These are phyloP conservation scores for Trichoderma sp. DNA, from an alignment of 2,329 filamentous ascomycete species.

Conservation along the genomic window DNA sequence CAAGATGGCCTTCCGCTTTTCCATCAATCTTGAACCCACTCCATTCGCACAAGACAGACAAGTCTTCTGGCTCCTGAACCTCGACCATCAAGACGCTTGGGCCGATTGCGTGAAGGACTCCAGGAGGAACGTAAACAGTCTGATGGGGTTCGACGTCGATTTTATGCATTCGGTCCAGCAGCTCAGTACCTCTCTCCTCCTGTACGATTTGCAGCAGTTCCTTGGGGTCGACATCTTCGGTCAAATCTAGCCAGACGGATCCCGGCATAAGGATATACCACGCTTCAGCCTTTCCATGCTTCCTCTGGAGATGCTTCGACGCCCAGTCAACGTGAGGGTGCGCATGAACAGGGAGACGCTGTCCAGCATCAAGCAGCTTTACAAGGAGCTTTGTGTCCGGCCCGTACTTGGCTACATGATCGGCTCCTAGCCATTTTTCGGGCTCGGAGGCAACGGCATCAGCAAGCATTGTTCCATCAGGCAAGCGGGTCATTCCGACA, in stretches of 20 bases:
- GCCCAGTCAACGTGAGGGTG: slow-evolving; percentile 28
- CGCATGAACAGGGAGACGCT: slow-evolving; percentile 28
- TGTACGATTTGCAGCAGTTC: slow-evolving; percentile 22
- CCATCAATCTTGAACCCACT: slow-evolving; percentile 24
- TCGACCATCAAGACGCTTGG: slow-evolving; percentile 27
- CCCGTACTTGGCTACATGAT: slow-evolving; percentile 24
- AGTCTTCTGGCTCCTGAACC: slow-evolving; percentile 26
- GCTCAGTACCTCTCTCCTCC: slow-evolving; percentile 12
- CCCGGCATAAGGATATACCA: slow-evolving; percentile 28
- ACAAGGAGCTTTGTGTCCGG: slow-evolving; percentile 27
- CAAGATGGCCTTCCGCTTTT: slow-evolving; percentile 24
- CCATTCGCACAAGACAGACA: slow-evolving; percentile 28
- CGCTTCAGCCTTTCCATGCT: slow-evolving; percentile 29
- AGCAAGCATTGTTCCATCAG: slow-evolving; percentile 24
- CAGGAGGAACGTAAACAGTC: slow-evolving; percentile 27
- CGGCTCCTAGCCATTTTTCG: slow-evolving; percentile 25
- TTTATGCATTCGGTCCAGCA: slow-evolving; percentile 25
- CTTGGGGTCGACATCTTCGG: slow-evolving; percentile 18
- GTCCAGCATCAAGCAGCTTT: slow-evolving; percentile 29
- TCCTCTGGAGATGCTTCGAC: slow-evolving; percentile 21
- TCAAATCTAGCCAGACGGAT: slow-evolving; percentile 24
- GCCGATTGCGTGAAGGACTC: slow-evolving; percentile 29
- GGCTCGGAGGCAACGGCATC: slow-evolving; percentile 24
- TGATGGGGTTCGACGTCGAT: slow-evolving; percentile 25
- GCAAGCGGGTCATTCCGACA: slow-evolving; percentile 24